Percentiles rank a stretch among this genome's conserved stretches.
Conservation (phyloP, 1,284 basidiomycete genomes). For the Tylopilus sp. region DNA sequence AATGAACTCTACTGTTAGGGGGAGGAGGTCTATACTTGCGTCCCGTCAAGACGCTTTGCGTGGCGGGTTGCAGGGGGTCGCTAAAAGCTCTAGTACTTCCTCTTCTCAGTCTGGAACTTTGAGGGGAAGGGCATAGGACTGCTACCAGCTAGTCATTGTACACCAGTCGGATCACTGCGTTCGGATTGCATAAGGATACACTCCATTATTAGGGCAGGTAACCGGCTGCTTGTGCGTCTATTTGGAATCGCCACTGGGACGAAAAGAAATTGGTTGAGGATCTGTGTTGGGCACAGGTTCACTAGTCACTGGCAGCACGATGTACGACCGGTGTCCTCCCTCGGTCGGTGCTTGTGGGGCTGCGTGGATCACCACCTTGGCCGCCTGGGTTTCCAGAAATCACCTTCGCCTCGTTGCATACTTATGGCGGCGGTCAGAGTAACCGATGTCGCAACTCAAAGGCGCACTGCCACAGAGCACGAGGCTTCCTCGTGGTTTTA, state of each 20-base stretch:
- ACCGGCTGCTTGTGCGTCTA: not conserved
- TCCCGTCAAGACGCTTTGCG: conserved; percentile 12
- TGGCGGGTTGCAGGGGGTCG: conserved; percentile 11
- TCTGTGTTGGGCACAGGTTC: not conserved
- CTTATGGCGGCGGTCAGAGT: not conserved
- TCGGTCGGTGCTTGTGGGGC: not conserved
- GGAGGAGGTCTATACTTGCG: conserved; percentile 10
- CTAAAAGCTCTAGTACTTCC: conserved; percentile 23
- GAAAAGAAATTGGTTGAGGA: not conserved
- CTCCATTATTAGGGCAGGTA: not conserved
- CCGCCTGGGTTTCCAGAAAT: conserved; percentile 6
- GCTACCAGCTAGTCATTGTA: conserved; percentile 19
- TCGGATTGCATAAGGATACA: conserved; percentile 9
- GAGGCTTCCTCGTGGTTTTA: conserved; percentile 30
- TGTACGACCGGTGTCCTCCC: not conserved
- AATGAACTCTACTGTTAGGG: conserved; percentile 11
- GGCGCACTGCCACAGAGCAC: conserved; percentile 23
- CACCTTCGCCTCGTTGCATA: conserved; percentile 19
- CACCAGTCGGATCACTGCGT: conserved; percentile 16
- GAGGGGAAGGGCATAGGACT: conserved; percentile 14
- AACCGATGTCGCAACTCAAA: not conserved
- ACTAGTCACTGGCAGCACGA: not conserved
- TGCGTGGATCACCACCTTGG: not conserved
- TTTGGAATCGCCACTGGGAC: not conserved
- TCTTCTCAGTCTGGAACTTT: conserved; percentile 29